Evolutionary conservation across 2,329 filamentous ascomycete genomes (phyloP).

Genomic region (Plenodomus tracheiphilus): DNA sequence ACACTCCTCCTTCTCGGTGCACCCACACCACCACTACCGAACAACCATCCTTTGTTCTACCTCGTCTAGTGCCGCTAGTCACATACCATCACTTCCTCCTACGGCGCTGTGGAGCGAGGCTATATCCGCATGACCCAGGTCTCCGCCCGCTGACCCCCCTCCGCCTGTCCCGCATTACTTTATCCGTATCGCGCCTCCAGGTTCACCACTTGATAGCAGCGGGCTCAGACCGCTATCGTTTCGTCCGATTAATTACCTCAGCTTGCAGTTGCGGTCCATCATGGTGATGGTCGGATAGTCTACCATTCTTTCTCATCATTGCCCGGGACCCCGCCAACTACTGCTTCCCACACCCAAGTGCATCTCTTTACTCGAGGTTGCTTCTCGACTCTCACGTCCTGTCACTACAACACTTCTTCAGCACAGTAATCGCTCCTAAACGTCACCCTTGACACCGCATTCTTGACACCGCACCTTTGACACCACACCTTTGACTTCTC

Average conservation of each 20-base stretch:
- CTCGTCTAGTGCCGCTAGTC: conserved; percentile 27
- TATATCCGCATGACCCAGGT: conserved; percentile 38
- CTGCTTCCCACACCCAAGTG: conserved; percentile 15
- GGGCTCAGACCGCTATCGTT: conserved; percentile 22
- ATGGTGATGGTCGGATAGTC: conserved; percentile 35
- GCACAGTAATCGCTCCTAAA: not conserved
- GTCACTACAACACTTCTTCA: conserved; percentile 6
- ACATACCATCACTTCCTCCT: conserved; percentile 33
- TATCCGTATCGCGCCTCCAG: conserved; percentile 32
- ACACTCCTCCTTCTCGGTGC: conserved; percentile 27
- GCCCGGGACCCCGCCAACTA: conserved; percentile 8
- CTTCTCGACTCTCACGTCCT: conserved; percentile 2
- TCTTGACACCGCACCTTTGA: not conserved
- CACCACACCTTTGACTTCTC: not conserved
- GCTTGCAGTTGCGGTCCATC: conserved; percentile 23
- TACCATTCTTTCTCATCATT: conserved; percentile 21
- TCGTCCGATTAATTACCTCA: conserved; percentile 16
- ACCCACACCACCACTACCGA: conserved; percentile 29
- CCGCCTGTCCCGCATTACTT: conserved; percentile 35
- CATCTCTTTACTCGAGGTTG: conserved; percentile 7
- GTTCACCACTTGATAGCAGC: conserved; percentile 20
- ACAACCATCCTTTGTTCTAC: conserved; percentile 27
- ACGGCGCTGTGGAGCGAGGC: conserved; percentile 33
- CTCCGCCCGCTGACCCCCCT: conserved; percentile 29
- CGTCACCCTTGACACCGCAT: not conserved